Evolutionary conservation across 768 basidiomycete species (phyloP).

Genomic region (Trametes gibbosa): DNA sequence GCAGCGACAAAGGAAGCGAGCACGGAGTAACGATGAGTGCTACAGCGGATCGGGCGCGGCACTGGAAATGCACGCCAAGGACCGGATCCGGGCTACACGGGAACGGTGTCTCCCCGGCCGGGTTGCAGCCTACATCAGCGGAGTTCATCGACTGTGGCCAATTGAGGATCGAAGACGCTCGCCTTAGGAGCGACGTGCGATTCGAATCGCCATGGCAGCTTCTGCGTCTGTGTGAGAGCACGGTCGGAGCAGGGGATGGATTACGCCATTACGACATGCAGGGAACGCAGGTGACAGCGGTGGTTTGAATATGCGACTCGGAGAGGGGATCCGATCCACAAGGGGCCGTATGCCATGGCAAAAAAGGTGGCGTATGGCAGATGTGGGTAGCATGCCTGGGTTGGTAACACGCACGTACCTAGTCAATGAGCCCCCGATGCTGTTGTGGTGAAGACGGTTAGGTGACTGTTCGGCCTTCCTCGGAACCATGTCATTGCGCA

Average conservation of each 20-base stretch:
- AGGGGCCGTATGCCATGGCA: not conserved
- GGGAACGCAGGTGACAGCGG: not conserved
- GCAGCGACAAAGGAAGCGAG: not conserved
- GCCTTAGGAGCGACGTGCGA: not conserved
- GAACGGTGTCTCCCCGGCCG: not conserved
- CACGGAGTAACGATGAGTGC: not conserved
- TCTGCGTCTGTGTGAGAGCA: not conserved
- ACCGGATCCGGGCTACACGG: not conserved
- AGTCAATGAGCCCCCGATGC: not conserved
- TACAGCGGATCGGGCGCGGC: too few relatives aligned
- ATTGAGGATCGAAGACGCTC: not conserved
- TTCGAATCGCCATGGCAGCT: not conserved
- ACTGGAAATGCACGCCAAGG: too few relatives aligned
- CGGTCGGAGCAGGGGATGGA: too few relatives aligned
- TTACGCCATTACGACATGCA: not conserved
- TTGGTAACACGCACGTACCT: not conserved
- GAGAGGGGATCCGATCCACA: not conserved
- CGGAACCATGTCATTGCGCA: not conserved
- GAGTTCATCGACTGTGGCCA: not conserved
- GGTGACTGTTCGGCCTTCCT: not conserved
- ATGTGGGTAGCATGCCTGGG: not conserved
- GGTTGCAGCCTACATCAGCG: conserved; percentile 6
- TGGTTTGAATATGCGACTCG: not conserved
- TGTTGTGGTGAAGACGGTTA: not conserved
- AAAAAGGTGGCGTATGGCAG: not conserved